Evolutionary conservation across 176 grass and related monocot genomes (phyloP), one percentile per base, ranked within the genome.

Genomic region (Oryza rufipogon): DNA sequence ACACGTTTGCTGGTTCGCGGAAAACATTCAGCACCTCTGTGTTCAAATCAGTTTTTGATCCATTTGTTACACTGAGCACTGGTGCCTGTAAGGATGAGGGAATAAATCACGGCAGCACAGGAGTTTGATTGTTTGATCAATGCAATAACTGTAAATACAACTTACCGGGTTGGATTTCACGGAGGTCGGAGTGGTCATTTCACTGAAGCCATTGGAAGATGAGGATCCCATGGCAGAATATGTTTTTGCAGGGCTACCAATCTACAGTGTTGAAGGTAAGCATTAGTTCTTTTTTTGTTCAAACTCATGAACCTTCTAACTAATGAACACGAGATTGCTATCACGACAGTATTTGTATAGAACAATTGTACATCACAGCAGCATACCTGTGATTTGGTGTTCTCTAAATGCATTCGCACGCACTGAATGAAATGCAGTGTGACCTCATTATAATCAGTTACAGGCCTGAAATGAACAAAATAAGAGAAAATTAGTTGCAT

Each of bases 361-460:
- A 9, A 5, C 66, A 48, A 52, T 46, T 33, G 49, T 23, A 45
- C 26, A 78, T n/a, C 49, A 61, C 65, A 86, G 39, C 16, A 6
- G 51, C 65, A 64, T 88, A 98, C 96, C 87, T 94, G 87, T 68
- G 81, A 88, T 90, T 90, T 92, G 49, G 87, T 86, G 75, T 98
- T 95, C 83, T 89, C 88, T 14, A 92, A 41, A 86, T 98, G 93
- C 81, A 98, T 90, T 64, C 84, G 77, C 58, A 95, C 67, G 5
- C 91, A 98, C 74, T 98, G 93, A 82, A 94, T 95, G 86, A 92
- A 98, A 84, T 98, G 96, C 66, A 98, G 81, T 0, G 90, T 82
- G 67, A 95, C 82, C 74, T 91, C 89, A 70, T 95, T 98, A 64
- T 86, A 88, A 83, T 98, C 93, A 83, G 83, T 79, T 71, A 98